Evolutionary conservation across 352 stramenopile species (phyloP), one percentile per base, ranked within the genome.

Genomic region (Aphanomyces astaci): DNA sequence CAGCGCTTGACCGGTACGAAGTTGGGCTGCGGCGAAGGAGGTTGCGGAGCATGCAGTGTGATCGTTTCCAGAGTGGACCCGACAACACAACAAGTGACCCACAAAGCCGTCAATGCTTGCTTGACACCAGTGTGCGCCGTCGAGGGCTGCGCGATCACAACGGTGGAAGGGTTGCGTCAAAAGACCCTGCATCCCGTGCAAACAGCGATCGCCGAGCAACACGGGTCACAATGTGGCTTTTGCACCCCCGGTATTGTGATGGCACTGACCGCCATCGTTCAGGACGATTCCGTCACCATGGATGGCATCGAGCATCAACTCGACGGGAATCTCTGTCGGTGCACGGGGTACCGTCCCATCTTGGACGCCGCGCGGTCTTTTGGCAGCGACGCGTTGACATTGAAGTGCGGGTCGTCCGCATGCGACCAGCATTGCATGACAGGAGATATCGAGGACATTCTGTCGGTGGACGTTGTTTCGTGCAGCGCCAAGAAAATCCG

Each of bases 291-390:
- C 59, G 87, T 85, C 70, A 85, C 77, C 24, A 92, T 88, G 82
- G 81, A 86, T n/a, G 80, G 94, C 60, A 87, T 98, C 53, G 91
- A 98, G 66, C 87, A 98, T 75, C 80, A 90, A 69, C 79, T 98
- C 72, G 95, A 98, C 77, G 94, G 95, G 27, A 98, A 98, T 74
- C 73, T 98, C 31, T 98, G 95, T 73, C 88, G 95, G 4, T 98
- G 95, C 73, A 98, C 95, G 1, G 85, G 85, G 22, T 94, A 94
- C 59, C 83, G 85, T 15, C 83, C 83, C 11, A 90, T 94, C 54
- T 64, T 94, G 5, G 88, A 97, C 39, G 86, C 88, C 0, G 87
- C 88, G 57, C 94, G 95, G 66, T 92, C 84, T 59, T 92, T 97
- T 62, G 87, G 82, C 4, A 76, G 73, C 13, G 86, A 95, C 71